Evolutionary conservation across 1,284 basidiomycete species (phyloP), one percentile per base, ranked within the genome.

Genomic region (Thecaphora thlaspeos): DNA sequence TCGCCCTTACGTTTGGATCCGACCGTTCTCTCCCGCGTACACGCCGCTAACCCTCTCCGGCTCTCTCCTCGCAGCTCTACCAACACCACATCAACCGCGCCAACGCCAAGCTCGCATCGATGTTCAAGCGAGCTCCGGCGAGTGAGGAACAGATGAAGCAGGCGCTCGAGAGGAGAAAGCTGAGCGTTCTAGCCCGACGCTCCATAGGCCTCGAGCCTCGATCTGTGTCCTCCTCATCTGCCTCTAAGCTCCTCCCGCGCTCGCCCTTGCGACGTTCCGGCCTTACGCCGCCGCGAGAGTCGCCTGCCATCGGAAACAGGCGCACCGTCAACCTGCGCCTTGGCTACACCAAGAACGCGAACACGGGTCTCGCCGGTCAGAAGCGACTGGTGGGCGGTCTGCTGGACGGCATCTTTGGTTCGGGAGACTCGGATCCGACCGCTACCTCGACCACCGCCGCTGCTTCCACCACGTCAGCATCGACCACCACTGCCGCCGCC

Each of bases 41-140:
- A n/a, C n/a, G n/a, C n/a, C n/a, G n/a, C n/a, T n/a, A n/a, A n/a
- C n/a, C n/a, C n/a, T n/a, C n/a, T n/a, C n/a, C 12, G 14, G 11
- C 18, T 8, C 41, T 11, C 5, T 11, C 21, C 47, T 22, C 18
- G n/a, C 9, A 63, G 68, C 54, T 71, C 3, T 61, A 67, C 11
- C 69, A 71, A 47, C 48, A 63, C 28, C 69, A 71, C 30, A 46
- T 71, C 22, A 71, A 71, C 39, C 44, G 52, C 1, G 69, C 69
- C 9, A 63, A 60, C 30, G 57, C 65, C 1, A 71, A 71, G 41
- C 51, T 70, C 3, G 68, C 67, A n/a, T 30, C 45, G n/a, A 70
- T 70, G 30, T 39, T 54, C 2, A 47, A 48, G 3, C 39, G 26
- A 11, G 49, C 34, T 2, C 68, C 68, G 4, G 54, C 48, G 7